Percentiles rank a stretch among this genome's conserved stretches.
Conservation (phyloP, 2,329 filamentous ascomycete genomes). For the Monosporascus sp. region DNA sequence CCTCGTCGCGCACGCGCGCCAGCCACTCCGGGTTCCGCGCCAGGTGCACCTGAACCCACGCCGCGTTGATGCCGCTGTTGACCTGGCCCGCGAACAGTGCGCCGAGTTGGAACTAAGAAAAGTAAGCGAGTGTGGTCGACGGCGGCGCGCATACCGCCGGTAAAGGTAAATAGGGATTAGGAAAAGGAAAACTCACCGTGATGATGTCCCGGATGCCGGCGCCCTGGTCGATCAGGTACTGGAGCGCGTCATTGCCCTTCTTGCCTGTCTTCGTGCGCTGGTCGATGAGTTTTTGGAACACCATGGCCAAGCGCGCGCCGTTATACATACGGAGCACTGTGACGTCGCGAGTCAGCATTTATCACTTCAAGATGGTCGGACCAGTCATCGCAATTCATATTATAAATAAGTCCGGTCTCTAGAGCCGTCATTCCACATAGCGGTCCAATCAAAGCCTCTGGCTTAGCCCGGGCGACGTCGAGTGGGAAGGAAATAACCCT, state of each 20-base stretch:
- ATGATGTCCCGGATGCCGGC: slow-evolving; percentile 38
- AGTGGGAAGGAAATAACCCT: no score
- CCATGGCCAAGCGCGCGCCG: slow-evolving; percentile 41
- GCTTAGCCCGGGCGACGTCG: no score
- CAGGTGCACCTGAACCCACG: slow-evolving; percentile 47
- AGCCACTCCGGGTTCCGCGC: slow-evolving; percentile 42
- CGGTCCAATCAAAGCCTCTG: no score
- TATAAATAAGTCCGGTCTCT: no score
- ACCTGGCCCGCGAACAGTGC: slow-evolving; percentile 50
- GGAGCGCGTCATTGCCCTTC: slow-evolving; percentile 44
- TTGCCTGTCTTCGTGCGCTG: slow-evolving; percentile 35
- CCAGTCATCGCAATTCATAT: no score
- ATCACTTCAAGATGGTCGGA: no score
- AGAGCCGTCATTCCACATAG: no score
- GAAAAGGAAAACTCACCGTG: slow-evolving; percentile 22
- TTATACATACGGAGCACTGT: slow-evolving; percentile 34
- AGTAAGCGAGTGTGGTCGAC: background rate
- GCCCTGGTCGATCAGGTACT: slow-evolving; percentile 47
- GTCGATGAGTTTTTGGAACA: slow-evolving; percentile 42
- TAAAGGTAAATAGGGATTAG: background rate
- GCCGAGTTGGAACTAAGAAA: slow-evolving; percentile 42
- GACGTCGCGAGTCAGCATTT: no score
- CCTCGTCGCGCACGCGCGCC: slow-evolving; percentile 37
- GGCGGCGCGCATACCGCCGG: background rate
- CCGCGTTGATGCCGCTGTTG: slow-evolving; percentile 51